Percentiles rank a stretch among this genome's conserved stretches.
Evolutionary conservation across 768 basidiomycete species (phyloP).

Genomic region (Saitozyma podzolica): DNA sequence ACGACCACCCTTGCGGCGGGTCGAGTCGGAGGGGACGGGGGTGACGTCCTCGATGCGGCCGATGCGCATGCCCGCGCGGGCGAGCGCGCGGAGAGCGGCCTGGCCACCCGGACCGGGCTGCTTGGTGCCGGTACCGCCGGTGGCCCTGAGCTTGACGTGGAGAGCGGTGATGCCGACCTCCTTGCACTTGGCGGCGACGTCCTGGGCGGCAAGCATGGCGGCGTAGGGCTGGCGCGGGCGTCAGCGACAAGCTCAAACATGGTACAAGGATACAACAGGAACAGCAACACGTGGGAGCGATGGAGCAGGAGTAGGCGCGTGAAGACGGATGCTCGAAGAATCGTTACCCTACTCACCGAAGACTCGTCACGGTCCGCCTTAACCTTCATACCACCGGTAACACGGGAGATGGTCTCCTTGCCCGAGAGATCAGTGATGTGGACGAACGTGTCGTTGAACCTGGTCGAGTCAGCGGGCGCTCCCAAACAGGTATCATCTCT

Average conservation of each 20-base stretch:
- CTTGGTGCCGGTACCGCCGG: conserved; percentile 96
- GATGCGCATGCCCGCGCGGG: conserved; percentile 96
- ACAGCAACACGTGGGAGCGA: too few relatives aligned
- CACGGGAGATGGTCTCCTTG: conserved; percentile 98
- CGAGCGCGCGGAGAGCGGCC: conserved; percentile 94
- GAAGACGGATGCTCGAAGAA: too few relatives aligned
- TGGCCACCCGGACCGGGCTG: conserved; percentile 98
- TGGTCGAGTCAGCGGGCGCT: conserved; percentile 10
- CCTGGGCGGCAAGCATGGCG: conserved; percentile 97
- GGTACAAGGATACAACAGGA: too few relatives aligned
- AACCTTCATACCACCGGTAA: conserved; percentile 99
- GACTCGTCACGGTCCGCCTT: conserved; percentile 99
- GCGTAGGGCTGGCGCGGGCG: conserved; percentile 56
- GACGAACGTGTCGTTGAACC: conserved; percentile 99
- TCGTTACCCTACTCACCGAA: too few relatives aligned
- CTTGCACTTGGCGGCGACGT: conserved; percentile 91
- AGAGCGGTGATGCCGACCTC: conserved; percentile 98
- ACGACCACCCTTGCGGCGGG: conserved; percentile 99
- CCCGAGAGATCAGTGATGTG: conserved; percentile 98
- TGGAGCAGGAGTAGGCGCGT: too few relatives aligned
- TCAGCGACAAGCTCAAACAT: too few relatives aligned
- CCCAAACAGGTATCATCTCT: not conserved
- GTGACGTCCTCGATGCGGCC: conserved; percentile 98
- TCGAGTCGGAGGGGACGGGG: conserved; percentile 94
- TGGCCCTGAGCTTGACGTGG: conserved; percentile 98